Evolutionary conservation across 208 protist genomes (phyloP), one percentile per base, ranked within the genome.

Genomic region (Wallacemonas sp.): DNA sequence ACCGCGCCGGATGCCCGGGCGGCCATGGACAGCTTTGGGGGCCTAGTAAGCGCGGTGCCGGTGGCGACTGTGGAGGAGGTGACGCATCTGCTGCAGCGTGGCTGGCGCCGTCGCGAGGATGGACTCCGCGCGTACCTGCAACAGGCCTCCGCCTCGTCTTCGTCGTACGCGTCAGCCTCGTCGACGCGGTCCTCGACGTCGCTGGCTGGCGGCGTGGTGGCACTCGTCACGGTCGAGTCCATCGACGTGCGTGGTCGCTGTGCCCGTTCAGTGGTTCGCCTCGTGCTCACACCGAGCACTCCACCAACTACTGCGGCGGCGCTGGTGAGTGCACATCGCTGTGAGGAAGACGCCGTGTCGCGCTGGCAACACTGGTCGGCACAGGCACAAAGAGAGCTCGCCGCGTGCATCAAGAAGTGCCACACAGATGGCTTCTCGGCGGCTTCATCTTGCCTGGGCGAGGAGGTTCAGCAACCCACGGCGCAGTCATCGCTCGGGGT

Each of bases 241-340:
- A 76, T 78, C 44, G 79, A 74, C 41, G 41, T 14, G 1, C 59
- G 69, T 36, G 77, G 72, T 20, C 65, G 78, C 31, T 82, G 66
- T 52, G 67, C 68, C 12, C 65, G 68, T 14, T 59, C 67, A 2
- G 23, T 57, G 44, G 29, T 68, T 18, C 57, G 61, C 20, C 72
- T 82, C 61, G 77, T 79, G 52, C 31, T 25, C 4, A 8, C 1
- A 25, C 52, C 52, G 16, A 10, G 52, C 48, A 31, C 25, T 10
- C 7, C 48, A 55, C 48, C 26, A 32, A 22, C 10, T 0, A 12
- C 48, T 26, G 22, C 20, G 18, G 7, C 36, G 10, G 7, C 36
- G 36, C 36, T 41, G 14, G 36, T 16, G 36, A 41, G n/a, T n/a
- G n/a, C n/a, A n/a, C n/a, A n/a, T n/a, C n/a, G n/a, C n/a, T n/a